These are phyloP conservation scores for Triticum dicoccoides DNA, from an alignment of 176 grass and related monocot species.

Conservation along the genomic window DNA sequence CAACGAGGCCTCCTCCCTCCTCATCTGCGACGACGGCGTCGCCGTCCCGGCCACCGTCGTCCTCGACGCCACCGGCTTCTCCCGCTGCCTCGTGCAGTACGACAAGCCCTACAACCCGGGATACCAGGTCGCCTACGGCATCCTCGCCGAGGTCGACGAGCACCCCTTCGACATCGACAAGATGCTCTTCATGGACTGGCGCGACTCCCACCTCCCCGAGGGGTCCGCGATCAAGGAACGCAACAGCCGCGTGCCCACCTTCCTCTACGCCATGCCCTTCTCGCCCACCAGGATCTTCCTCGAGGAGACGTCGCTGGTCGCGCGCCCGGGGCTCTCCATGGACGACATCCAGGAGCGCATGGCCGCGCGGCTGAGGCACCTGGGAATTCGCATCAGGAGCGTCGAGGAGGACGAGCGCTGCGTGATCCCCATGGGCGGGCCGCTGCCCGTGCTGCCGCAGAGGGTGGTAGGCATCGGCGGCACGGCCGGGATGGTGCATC, in stretches of 20 bases:
- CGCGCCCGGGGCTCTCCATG: conserved; percentile 80
- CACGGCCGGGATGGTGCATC: conserved; percentile 97
- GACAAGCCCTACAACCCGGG: conserved; percentile 92
- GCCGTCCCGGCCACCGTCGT: conserved; percentile 67
- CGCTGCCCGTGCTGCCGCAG: conserved; percentile 83
- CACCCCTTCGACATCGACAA: conserved; percentile 97
- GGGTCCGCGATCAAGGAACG: conserved; percentile 49
- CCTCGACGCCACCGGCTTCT: conserved; percentile 92
- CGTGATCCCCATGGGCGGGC: conserved; percentile 91
- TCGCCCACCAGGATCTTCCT: conserved; percentile 84
- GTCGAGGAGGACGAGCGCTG: conserved; percentile 96
- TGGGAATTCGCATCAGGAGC: conserved; percentile 71
- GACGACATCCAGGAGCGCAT: conserved; percentile 98
- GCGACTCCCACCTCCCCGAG: conserved; percentile 74
- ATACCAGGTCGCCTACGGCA: conserved; percentile 91
- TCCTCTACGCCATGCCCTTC: conserved; percentile 98
- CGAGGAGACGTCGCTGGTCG: conserved; percentile 92
- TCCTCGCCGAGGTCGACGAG: conserved; percentile 86
- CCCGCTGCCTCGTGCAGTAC: conserved; percentile 84
- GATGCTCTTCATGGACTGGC: conserved; percentile 99
- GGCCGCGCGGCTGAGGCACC: conserved; percentile 71
- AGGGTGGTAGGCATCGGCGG: conserved; percentile 93
- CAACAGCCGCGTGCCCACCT: conserved; percentile 74
- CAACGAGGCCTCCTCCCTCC: conserved; percentile 56
- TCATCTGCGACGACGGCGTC: conserved; percentile 85